Percentiles rank a stretch among this genome's conserved stretches.
Evolutionary conservation across 2,329 filamentous ascomycete species (phyloP).

Genomic region (Colletotrichum acutatum): DNA sequence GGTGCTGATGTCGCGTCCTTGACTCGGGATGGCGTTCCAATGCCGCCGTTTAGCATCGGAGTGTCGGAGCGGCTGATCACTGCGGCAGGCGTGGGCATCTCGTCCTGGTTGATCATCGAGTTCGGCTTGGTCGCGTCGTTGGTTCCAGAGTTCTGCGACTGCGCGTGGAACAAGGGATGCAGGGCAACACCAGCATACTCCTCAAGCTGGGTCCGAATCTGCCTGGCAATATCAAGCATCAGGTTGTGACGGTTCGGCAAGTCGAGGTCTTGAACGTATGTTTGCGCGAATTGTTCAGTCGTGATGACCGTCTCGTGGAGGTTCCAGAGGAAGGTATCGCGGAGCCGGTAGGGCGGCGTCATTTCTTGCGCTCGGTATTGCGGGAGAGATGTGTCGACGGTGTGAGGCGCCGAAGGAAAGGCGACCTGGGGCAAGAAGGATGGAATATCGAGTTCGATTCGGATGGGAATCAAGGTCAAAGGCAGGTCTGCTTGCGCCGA

Average conservation of each 20-base stretch:
- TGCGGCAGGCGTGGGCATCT: slow-evolving; percentile 49
- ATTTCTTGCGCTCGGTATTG: slow-evolving; percentile 84
- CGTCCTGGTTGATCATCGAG: slow-evolving; percentile 48
- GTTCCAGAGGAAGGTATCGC: slow-evolving; percentile 98
- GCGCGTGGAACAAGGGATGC: slow-evolving; percentile 87
- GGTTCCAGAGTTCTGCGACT: slow-evolving; percentile 43
- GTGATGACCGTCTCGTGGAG: slow-evolving; percentile 94
- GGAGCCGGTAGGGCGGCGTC: slow-evolving; percentile 86
- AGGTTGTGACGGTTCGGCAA: slow-evolving; percentile 79
- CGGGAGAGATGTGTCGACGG: slow-evolving; percentile 77
- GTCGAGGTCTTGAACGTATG: slow-evolving; percentile 91
- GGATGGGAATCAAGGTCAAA: slow-evolving; percentile 91
- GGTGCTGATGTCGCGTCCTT: slow-evolving; percentile 55
- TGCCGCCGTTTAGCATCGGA: slow-evolving; percentile 62
- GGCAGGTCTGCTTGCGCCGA: slow-evolving; percentile 80
- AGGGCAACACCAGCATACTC: slow-evolving; percentile 96
- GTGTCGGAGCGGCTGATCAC: slow-evolving; percentile 64
- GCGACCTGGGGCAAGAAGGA: slow-evolving; percentile 76
- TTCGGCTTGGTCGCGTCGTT: slow-evolving; percentile 45
- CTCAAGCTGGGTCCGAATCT: slow-evolving; percentile 94
- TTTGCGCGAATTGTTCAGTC: slow-evolving; percentile 94
- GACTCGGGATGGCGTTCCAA: slow-evolving; percentile 60
- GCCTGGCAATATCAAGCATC: slow-evolving; percentile 86
- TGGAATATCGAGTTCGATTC: slow-evolving; percentile 93
- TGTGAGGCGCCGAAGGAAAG: slow-evolving; percentile 64